Evolutionary conservation across 805 yeast species (phyloP), one percentile per base, ranked within the genome.

Genomic region (Myxozyma geophila): DNA sequence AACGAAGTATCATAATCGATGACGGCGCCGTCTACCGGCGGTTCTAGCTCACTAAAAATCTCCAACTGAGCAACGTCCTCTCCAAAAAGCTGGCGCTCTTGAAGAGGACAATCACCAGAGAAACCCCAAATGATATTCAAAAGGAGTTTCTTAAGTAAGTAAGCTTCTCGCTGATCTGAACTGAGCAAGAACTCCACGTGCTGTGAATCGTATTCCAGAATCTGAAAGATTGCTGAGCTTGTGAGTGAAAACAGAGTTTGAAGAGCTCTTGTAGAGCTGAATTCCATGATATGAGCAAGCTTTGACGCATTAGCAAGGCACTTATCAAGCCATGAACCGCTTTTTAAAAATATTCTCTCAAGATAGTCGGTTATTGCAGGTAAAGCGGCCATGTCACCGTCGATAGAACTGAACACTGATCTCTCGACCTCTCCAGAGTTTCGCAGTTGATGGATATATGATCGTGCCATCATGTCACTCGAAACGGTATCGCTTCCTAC

Each of bases 41-140:
- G 52, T 1, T 73, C 67, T 21, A 59, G 15, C 6, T 33, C 21
- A 9, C 67, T 60, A 39, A 77, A 74, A 0, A 65, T 60, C 0
- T 72, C 48, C 0, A 70, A 40, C 0, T 65, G 40, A 3, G 71
- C 23, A 9, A 84, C 48, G 19, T 68, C 67, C 2, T 62, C 52
- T 5, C 80, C 75, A 69, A 85, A 81, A 1, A 37, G 33, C 8
- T 72, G 74, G 49, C 86, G 78, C 1, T 80, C 83, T 0, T 66
- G 69, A 1, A 74, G 49, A 0, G 77, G 52, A 43, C 82, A 74
- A 67, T 86, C 90, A 0, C 93, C 93, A 0, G 85, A 79, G 70
- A 85, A 83, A 0, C 90, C 78, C 95, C 95, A 89, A 0, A 82
- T 72, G 15, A 84, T 47, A 0, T 86, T 73, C 5, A 74, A 53